Conservation (phyloP, 306 rosid genomes). For the Ormosia semicastrata region DNA sequence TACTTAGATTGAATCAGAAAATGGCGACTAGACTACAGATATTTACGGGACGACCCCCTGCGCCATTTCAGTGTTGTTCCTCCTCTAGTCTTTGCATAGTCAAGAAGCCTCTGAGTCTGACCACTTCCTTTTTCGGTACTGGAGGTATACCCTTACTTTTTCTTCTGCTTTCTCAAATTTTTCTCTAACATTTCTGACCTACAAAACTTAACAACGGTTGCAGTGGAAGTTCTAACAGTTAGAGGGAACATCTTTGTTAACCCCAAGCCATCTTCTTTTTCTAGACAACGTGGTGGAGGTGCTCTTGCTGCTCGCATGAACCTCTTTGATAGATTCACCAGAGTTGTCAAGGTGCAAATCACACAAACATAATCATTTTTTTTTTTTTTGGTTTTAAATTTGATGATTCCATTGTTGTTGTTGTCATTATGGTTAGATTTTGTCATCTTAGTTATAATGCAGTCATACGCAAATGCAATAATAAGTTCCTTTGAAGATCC, state of each 20-base stretch:
- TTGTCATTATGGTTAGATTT: conserved; percentile 34
- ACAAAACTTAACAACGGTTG: neutral
- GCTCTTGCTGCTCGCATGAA: conserved; percentile 79
- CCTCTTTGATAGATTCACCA: conserved; percentile 82
- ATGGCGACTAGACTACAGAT: conserved; percentile 70
- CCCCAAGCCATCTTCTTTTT: conserved; percentile 29
- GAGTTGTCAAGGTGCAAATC: conserved; percentile 75
- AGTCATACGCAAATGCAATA: conserved; percentile 96
- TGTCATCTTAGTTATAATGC: conserved; percentile 36
- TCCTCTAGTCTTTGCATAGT: conserved; percentile 37
- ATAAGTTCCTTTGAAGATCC: conserved; percentile 92
- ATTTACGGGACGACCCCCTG: conserved; percentile 52
- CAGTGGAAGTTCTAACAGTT: conserved; percentile 37
- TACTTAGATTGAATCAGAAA: neutral
- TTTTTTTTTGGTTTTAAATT: neutral
- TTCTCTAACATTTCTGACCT: neutral
- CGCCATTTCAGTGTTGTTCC: conserved; percentile 50
- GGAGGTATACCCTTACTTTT: conserved; percentile 28
- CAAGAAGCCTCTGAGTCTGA: conserved; percentile 46
- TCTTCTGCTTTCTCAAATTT: neutral
- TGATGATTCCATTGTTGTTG: conserved; percentile 19
- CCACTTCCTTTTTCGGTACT: conserved; percentile 56
- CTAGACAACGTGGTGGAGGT: conserved; percentile 56
- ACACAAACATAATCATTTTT: neutral
- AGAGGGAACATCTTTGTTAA: conserved; percentile 41